Evolutionary conservation across 2,329 filamentous ascomycete species (phyloP), one percentile per base, ranked within the genome.

Genomic region (Mycosphaerella arachidis): DNA sequence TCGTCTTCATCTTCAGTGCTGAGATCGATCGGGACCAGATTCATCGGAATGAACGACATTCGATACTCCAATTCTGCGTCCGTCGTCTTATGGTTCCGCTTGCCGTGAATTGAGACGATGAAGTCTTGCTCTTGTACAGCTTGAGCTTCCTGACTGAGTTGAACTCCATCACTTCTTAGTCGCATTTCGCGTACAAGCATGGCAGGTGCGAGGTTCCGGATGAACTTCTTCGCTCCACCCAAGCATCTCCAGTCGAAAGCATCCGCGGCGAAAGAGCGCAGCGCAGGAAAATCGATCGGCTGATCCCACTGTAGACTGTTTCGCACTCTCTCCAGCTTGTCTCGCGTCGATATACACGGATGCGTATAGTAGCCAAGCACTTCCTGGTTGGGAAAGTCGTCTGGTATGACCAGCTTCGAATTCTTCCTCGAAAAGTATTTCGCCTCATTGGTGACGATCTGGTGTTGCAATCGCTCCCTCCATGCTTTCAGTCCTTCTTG

Each of bases 311-410:
- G 75, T 45, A 89, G 78, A 0, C 78, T 77, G 1, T 72, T 72
- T 58, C 75, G 79, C 20, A 92, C 68, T 46, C 77, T 79, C 3
- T 83, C 75, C 54, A 93, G 69, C 29, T 83, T 79, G 8, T 83
- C 74, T 6, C 79, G 66, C 0, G 81, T 79, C 0, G 92, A 97
- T 3, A 97, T 88, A 1, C 89, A 86, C 0, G 94, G 94, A 69
- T 92, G 87, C 0, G 90, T 93, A 68, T 99, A 99, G 70, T 91
- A 96, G 10, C 89, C 82, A 20, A 97, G 77, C 7, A 96, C 85
- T 46, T 91, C 88, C 51, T 84, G 76, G 63, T 90, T 87, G 0
- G 94, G 94, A 65, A 97, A 99, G 37, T 83, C 81, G 0, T 90
- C 86, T 0, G 93, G 93, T 33, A 99, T 89, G 4, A 75, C 78